phyloP scores from a whole-genome alignment of 257 asterid species.

The Salvia miltiorrhiza region DNA sequence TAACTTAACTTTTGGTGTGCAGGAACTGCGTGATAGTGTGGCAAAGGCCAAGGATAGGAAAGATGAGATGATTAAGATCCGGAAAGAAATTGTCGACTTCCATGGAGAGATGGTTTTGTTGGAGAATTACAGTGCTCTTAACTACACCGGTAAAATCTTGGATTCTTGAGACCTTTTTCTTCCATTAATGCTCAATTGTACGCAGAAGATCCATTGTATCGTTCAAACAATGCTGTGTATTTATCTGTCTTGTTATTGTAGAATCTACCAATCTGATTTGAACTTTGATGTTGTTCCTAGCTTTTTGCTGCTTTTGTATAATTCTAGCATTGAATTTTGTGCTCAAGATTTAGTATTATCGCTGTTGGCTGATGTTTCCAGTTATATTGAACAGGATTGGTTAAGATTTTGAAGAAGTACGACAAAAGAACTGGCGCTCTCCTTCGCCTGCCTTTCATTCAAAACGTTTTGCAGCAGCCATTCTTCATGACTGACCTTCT shows the following conservation, averaged over 20 bases:
- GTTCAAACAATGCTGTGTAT: background rate
- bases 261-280: background rate
- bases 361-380: background rate
- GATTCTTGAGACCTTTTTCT: background rate
- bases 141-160: constrained; percentile 63
- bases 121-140: constrained; percentile 93
- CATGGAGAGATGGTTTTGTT: constrained; percentile 95
- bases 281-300: background rate
- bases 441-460: constrained; percentile 89
- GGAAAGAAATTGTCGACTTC: constrained; percentile 84
- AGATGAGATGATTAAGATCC: constrained; percentile 64
- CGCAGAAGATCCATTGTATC: background rate
- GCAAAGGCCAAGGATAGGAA: constrained; percentile 49
- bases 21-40: constrained; percentile 85
- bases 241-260: background rate
- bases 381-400: constrained; percentile 53
- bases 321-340: background rate
- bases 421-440: constrained; percentile 93
- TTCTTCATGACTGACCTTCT: constrained; percentile 84
- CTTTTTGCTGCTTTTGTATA: background rate
- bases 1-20: constrained; percentile 10
- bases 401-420: constrained; percentile 83
- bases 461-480: constrained; percentile 88
- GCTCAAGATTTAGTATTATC: background rate
- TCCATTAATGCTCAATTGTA: background rate